Base-by-base conservation (phyloP, 1,139 yeast species). In the Saccharomycopsis crataegensis region DNA sequence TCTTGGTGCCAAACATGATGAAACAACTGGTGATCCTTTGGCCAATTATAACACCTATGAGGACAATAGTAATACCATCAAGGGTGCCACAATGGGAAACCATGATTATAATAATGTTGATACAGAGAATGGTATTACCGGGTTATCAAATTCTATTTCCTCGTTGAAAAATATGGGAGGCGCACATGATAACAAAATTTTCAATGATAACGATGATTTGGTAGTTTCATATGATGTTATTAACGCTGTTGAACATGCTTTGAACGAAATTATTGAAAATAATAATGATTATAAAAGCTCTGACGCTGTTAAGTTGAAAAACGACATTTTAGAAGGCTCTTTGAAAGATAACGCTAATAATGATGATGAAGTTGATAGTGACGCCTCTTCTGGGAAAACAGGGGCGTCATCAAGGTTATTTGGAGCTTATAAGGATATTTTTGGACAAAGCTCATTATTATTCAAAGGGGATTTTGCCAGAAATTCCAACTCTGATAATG, bases 241-340 rank as follows among this genome's bases (percentile, higher is more conserved):
- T 2, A 70, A 71, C 53, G 91, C 89, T 0, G 85, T 86, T 16
- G 90, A 85, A 63, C 82, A 80, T 62, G 93, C 89, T 1, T 75
- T 86, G 58, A 77, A 78, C 28, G 80, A 82, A 59, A 83, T 86
- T 50, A 80, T 83, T 48, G 62, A 60, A 9, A 64, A 61, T 37
- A 54, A 57, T 49, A 64, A 64, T 38, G 62, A 59, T 1, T 59
- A 59, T 7, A 60, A 58, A 1, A 16, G 45, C n/a, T 59, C 55
- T 38, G 57, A 59, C 44, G 62, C 70, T 33, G 65, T 58, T 8
- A 56, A 57, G 8, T 50, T 55, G 32, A 55, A 52, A 28, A 33
- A 41, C 11, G 55, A 52, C 38, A 49, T 55, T 17, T 45, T 55
- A 17, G 28, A 47, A 6, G 49, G 38, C 28, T 17, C 33, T 12